Evolutionary conservation across 2,329 filamentous ascomycete species (phyloP), one percentile per base, ranked within the genome.

Genomic region (Neoascochyta sp.): DNA sequence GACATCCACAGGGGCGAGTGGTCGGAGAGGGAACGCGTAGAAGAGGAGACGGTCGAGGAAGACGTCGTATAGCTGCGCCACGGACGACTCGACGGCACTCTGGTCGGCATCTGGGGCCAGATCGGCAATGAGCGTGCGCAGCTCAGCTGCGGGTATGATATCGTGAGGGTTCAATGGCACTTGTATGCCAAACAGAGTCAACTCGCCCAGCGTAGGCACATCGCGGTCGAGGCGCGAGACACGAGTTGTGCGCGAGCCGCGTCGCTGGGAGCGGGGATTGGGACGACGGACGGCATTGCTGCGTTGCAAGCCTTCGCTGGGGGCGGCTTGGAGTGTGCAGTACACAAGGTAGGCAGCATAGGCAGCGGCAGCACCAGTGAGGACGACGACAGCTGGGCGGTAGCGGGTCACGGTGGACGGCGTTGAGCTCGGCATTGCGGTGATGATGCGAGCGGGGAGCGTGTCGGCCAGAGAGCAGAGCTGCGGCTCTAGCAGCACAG

Each of bases 281-380:
- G 64, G 54, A 25, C 75, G 73, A 39, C 80, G 78, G 20, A 85
- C 55, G 8, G 82, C 81, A 59, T 84, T 85, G 53, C 80, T 81
- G 40, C 82, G 70, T 45, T 76, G 81, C 16, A 86, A 64, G 9
- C 50, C 41, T 23, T 44, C 37, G 15, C 31, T 50, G 36, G 47
- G 50, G 39, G 45, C 48, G 14, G 40, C 50, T 24, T 57, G 60
- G 35, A 48, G 54, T 53, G 43, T 58, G 32, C 47, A 60, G 55
- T 80, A 83, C 45, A 78, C 62, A 34, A 77, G 73, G 52, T 78
- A 84, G 34, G 73, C 70, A 32, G 75, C 63, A 27, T 74, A 78
- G 8, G 68, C 70, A 23, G 76, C 74, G 2, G 76, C 74, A 24
- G 77, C 56, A 24, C 73, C 71, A 20, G 78, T 75, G 14, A 77